Conservation (phyloP, 257 asterid genomes). For the Nicotiana noctiflora region DNA sequence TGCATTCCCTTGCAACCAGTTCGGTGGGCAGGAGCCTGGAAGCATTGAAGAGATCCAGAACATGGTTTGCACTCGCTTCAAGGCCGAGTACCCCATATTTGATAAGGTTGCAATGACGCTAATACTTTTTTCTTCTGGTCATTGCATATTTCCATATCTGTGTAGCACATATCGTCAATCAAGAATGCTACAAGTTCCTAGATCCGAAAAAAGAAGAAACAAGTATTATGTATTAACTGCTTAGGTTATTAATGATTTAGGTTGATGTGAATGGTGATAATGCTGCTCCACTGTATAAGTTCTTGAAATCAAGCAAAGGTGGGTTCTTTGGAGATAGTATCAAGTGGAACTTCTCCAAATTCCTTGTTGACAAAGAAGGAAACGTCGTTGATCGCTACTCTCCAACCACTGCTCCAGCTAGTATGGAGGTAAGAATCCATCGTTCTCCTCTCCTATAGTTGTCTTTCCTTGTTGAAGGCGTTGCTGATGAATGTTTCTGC, state of each 20-base stretch:
- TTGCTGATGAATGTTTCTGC: not conserved
- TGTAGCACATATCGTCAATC: not conserved
- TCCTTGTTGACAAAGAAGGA: constrained; percentile 77
- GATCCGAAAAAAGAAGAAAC: not conserved
- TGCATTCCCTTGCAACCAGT: constrained; percentile 97
- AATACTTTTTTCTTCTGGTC: not conserved
- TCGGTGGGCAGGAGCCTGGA: constrained; percentile 91
- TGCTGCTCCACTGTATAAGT: constrained; percentile 72
- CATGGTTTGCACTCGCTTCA: constrained; percentile 82
- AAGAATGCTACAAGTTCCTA: not conserved
- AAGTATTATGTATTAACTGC: not conserved
- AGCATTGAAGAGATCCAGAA: constrained; percentile 68
- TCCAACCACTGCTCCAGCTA: constrained; percentile 77
- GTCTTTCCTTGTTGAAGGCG: not conserved
- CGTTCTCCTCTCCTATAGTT: not conserved
- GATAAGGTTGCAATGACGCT: constrained; percentile 47
- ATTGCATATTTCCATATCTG: not conserved
- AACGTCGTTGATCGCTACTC: constrained; percentile 79
- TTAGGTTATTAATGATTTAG: constrained; percentile 14
- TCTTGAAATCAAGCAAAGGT: constrained; percentile 65
- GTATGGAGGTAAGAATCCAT: constrained; percentile 62
- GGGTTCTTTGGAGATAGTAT: constrained; percentile 65
- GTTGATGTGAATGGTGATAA: constrained; percentile 73
- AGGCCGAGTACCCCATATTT: constrained; percentile 85
- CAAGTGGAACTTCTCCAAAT: constrained; percentile 88